phyloP scores from a whole-genome alignment of 176 grass and related monocot genomes.

The Oryza glumipatula region DNA sequence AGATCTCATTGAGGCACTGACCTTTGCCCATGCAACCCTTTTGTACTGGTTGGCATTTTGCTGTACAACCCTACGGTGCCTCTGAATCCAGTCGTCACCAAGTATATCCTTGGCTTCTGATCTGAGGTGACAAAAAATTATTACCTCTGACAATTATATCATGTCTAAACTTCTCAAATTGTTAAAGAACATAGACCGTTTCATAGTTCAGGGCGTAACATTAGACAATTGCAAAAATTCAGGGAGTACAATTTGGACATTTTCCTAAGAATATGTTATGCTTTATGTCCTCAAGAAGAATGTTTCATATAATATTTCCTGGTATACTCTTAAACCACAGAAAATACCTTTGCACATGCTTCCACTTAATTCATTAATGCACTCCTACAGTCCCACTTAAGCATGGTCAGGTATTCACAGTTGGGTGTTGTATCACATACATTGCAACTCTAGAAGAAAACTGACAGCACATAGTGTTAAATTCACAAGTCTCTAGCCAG shows the following conservation, averaged over 20 bases:
- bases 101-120: slow-evolving; percentile 94
- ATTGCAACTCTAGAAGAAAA: not conserved
- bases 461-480: not conserved
- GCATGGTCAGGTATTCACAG: not conserved
- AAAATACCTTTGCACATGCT: not conserved
- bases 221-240: not conserved
- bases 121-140: slow-evolving; percentile 42
- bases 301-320: not conserved
- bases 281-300: not conserved
- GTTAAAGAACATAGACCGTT: not conserved
- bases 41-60: slow-evolving; percentile 89
- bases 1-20: slow-evolving; percentile 15
- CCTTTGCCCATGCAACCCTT: slow-evolving; percentile 87
- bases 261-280: not conserved
- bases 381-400: not conserved
- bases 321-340: not conserved
- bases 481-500: not conserved
- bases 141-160: not conserved
- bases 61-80: slow-evolving; percentile 73
- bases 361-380: not conserved
- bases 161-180: not conserved
- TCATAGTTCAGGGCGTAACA: not conserved
- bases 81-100: slow-evolving; percentile 86
- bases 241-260: not conserved
- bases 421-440: not conserved